These are phyloP conservation scores for Rhizophora apiculata DNA, from an alignment of 345 rosid genomes.

Conservation along the genomic window DNA sequence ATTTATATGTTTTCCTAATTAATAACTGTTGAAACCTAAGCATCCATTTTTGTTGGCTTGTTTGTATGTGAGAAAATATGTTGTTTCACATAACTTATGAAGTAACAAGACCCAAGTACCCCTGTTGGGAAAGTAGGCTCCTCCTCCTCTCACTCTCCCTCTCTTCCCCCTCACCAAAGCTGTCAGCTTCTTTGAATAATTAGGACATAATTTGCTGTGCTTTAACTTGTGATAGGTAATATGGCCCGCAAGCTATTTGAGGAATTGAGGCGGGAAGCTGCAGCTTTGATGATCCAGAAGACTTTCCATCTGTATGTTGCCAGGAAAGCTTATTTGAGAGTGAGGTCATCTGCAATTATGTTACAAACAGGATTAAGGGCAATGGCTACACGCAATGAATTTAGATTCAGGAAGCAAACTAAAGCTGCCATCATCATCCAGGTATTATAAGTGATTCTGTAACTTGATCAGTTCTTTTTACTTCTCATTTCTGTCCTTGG, in stretches of 20 bases:
- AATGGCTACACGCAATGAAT: conserved; percentile 85
- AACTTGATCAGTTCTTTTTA: neutral
- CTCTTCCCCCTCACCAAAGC: neutral
- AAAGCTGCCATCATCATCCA: conserved; percentile 74
- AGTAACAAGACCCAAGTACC: too few relatives aligned
- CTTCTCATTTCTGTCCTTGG: conserved; percentile 1
- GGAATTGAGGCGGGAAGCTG: conserved; percentile 75
- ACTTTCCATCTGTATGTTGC: conserved; percentile 59
- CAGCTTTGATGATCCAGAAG: conserved; percentile 77
- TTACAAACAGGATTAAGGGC: conserved; percentile 81
- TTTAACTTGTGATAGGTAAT: conserved; percentile 5
- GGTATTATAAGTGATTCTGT: conserved; percentile 36
- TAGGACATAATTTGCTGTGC: neutral
- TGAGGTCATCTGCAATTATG: conserved; percentile 53
- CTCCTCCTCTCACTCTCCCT: neutral
- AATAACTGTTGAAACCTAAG: too few relatives aligned
- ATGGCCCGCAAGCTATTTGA: conserved; percentile 69
- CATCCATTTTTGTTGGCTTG: too few relatives aligned
- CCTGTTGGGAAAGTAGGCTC: neutral
- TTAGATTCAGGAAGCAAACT: conserved; percentile 77
- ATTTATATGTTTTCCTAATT: too few relatives aligned
- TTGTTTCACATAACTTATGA: too few relatives aligned
- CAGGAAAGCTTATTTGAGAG: conserved; percentile 51
- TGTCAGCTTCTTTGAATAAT: neutral
- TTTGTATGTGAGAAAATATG: too few relatives aligned